Percentiles rank a stretch among this genome's conserved stretches.
Conservation (phyloP, 768 basidiomycete genomes). For the Ephemerocybe angulata region DNA sequence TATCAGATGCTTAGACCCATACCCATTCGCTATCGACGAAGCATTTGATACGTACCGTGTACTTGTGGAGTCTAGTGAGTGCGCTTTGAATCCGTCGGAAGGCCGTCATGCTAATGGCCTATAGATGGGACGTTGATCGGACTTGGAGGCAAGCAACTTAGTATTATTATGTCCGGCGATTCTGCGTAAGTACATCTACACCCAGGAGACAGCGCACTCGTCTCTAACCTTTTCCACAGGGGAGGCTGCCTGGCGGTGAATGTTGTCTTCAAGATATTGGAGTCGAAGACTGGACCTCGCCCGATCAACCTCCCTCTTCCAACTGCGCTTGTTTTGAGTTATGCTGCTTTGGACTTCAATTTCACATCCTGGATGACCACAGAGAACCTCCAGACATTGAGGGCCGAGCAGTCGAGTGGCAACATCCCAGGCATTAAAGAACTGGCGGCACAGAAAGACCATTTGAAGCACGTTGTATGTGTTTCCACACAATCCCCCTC, state of each 20-base stretch:
- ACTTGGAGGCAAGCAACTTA: constrained; percentile 79
- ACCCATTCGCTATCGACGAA: constrained; percentile 94
- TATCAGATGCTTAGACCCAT: constrained; percentile 66
- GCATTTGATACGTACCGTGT: constrained; percentile 86
- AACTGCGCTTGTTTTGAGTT: constrained; percentile 80
- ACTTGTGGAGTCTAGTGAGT: constrained; percentile 65
- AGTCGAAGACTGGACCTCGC: constrained; percentile 44
- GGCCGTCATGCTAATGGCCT: constrained; percentile 2
- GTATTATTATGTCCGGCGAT: constrained; percentile 83
- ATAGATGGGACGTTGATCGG: constrained; percentile 74
- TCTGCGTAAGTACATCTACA: constrained; percentile 75
- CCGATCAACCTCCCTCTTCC: constrained; percentile 60
- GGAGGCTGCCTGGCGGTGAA: constrained; percentile 86
- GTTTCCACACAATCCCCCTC: not conserved
- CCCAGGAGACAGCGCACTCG: not conserved
- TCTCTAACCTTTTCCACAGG: constrained; percentile 38
- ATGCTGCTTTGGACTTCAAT: constrained; percentile 94
- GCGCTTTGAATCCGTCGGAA: not conserved
- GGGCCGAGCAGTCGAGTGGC: constrained; percentile 83
- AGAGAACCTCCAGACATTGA: constrained; percentile 75
- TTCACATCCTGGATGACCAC: constrained; percentile 97
- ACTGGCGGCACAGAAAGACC: constrained; percentile 77
- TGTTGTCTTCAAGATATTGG: constrained; percentile 81
- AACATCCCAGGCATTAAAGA: constrained; percentile 71
- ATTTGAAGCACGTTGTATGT: constrained; percentile 71